Evolutionary conservation across 805 yeast species (phyloP).

Genomic region (Zygosaccharomyces bailii): DNA sequence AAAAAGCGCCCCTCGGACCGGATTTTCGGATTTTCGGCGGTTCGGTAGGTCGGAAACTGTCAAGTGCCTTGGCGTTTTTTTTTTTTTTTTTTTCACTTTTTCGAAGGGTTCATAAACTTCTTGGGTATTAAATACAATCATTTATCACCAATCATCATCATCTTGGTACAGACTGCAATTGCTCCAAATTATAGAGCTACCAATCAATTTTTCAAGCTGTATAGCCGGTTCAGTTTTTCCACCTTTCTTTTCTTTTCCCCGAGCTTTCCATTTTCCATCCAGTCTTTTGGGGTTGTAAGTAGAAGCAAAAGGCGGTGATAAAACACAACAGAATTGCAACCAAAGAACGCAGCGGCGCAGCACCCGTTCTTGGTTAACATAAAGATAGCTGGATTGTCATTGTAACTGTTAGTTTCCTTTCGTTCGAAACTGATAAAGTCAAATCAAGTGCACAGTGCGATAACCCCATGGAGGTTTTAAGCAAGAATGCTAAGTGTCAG

Average conservation of each 20-base stretch:
- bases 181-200: too few species aligned
- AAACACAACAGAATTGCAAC: not conserved
- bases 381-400: not conserved
- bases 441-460: not conserved
- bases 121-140: too few species aligned
- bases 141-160: too few species aligned
- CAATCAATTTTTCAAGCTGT: too few species aligned
- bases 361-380: not conserved
- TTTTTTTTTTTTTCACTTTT: not conserved
- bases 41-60: not conserved
- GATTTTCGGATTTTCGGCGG: not conserved
- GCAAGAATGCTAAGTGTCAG: constrained; percentile 1
- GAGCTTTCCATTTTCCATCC: not conserved
- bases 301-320: not conserved
- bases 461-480: not conserved
- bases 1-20: not conserved
- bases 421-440: too few species aligned
- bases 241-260: not conserved
- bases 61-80: not conserved
- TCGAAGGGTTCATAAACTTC: not conserved
- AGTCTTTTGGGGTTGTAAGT: not conserved
- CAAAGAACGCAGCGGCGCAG: not conserved
- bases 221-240: too few species aligned
- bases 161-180: too few species aligned
- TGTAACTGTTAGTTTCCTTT: too few species aligned